Percentiles rank a stretch among this genome's conserved stretches.
Evolutionary conservation across 225 moss, liverwort and hornwort genomes (phyloP).

Genomic region (Neckera pumila): DNA sequence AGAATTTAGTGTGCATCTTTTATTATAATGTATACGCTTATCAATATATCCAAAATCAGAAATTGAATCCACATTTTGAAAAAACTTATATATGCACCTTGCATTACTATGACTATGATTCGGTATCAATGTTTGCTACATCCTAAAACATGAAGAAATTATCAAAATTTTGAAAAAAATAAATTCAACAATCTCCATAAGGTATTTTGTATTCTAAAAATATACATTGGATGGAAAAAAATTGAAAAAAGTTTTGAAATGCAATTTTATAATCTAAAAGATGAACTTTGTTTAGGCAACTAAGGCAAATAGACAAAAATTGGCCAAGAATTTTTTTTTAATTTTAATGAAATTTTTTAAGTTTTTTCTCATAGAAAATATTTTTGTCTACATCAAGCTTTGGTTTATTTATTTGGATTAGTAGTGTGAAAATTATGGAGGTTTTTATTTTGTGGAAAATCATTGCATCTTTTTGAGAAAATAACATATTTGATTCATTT

Average conservation of each 20-base stretch:
- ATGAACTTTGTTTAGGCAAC: no score
- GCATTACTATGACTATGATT: not conserved
- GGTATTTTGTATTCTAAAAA: accelerated
- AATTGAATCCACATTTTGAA: not conserved
- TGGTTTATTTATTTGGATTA: not conserved
- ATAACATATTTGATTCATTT: not conserved
- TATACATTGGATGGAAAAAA: not conserved
- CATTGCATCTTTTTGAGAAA: no score
- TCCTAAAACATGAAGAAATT: not conserved
- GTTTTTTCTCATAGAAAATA: not conserved
- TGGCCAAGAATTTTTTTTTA: no score
- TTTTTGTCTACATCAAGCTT: not conserved
- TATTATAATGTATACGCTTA: accelerated
- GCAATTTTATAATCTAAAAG: no score
- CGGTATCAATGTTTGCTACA: not conserved
- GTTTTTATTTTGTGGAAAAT: no score
- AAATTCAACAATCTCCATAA: accelerated
- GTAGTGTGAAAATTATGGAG: no score
- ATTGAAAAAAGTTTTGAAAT: not conserved
- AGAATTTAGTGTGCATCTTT: not conserved
- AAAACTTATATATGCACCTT: not conserved
- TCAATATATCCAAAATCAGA: not conserved
- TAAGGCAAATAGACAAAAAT: accelerated
- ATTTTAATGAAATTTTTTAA: not conserved
- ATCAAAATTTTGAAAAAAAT: not conserved